Evolutionary conservation across 2,329 filamentous ascomycete species (phyloP).

Genomic region (Aspergillus fischeri): DNA sequence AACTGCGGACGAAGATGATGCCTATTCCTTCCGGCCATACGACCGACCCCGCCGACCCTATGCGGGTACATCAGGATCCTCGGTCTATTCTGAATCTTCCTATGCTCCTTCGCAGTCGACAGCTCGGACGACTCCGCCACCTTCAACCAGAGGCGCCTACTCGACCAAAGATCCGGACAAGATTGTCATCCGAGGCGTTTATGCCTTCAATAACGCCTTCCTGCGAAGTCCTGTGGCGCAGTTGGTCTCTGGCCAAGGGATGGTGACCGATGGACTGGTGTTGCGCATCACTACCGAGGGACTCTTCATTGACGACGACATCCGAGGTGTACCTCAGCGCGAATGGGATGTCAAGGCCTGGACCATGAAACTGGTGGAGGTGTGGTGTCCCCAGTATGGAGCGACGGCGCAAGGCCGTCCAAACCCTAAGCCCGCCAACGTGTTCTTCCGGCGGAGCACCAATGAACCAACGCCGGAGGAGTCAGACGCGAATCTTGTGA

Average conservation of each 20-base stretch:
- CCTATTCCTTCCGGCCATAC: constrained; percentile 73
- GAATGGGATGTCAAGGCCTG: constrained; percentile 99
- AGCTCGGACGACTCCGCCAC: constrained; percentile 75
- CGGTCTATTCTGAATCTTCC: constrained; percentile 75
- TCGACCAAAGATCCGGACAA: constrained; percentile 89
- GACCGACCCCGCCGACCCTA: constrained; percentile 62
- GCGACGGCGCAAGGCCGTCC: constrained; percentile 31
- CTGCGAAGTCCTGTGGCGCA: constrained; percentile 87
- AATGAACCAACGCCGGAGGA: constrained; percentile 58
- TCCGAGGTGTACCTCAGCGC: constrained; percentile 83
- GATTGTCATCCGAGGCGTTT: constrained; percentile 91
- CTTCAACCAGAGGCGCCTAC: constrained; percentile 73
- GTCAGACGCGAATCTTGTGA: constrained; percentile 60
- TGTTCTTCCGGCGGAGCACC: constrained; percentile 45
- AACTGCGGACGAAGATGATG: constrained; percentile 56
- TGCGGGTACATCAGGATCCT: constrained; percentile 61
- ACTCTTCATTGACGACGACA: constrained; percentile 94
- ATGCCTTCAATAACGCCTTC: constrained; percentile 85
- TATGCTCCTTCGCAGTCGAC: constrained; percentile 84
- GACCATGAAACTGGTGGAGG: constrained; percentile 90
- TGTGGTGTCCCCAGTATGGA: constrained; percentile 68
- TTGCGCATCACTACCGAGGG: constrained; percentile 90
- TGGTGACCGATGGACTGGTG: constrained; percentile 87
- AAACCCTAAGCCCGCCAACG: constrained; percentile 29
- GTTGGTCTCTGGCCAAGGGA: constrained; percentile 75